Percentiles rank a stretch among this genome's conserved stretches.
Conservation (phyloP, 1,284 basidiomycete genomes). For the Cutaneotrichosporon cyanovorans region DNA sequence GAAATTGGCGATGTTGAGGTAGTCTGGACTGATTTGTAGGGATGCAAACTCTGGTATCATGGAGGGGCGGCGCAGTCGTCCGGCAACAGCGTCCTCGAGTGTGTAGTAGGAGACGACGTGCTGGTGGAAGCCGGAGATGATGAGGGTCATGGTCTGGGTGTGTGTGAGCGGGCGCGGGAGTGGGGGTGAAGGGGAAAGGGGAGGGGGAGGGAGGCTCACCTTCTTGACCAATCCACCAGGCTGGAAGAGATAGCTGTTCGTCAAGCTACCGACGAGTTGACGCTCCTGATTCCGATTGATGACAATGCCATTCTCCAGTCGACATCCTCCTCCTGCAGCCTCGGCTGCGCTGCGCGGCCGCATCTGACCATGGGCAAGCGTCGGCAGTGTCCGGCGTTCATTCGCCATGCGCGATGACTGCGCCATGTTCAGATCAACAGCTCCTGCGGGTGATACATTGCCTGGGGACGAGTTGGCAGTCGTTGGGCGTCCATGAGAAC, state of each 20-base stretch:
- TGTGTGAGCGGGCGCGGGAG: conserved; percentile 93
- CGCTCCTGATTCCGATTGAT: conserved; percentile 51
- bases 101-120: conserved; percentile 96
- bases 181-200: conserved; percentile 77
- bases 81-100: conserved; percentile 80
- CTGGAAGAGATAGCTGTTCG: conserved; percentile 86
- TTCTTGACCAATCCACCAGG: conserved; percentile 89
- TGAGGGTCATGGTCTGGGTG: conserved; percentile 89
- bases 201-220: conserved; percentile 88
- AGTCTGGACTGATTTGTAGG: conserved; percentile 78
- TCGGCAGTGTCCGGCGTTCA: conserved; percentile 3
- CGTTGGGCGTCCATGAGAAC: conserved; percentile 10
- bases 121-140: conserved; percentile 74
- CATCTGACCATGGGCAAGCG: conserved; percentile 18
- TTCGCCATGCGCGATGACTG: conserved; percentile 18
- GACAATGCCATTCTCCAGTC: conserved; percentile 16
- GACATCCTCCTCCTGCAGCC: conserved; percentile 17
- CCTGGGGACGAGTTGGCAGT: conserved; percentile 14
- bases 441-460: conserved; percentile 5
- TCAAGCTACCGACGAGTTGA: conserved; percentile 75
- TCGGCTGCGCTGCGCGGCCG: conserved; percentile 16
- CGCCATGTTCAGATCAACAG: conserved; percentile 6
- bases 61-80: conserved; percentile 77
- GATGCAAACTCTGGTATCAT: conserved; percentile 79
- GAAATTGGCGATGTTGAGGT: conserved; percentile 83